Evolutionary conservation across 805 yeast species (phyloP).

Genomic region (Brettanomyces anomalus): DNA sequence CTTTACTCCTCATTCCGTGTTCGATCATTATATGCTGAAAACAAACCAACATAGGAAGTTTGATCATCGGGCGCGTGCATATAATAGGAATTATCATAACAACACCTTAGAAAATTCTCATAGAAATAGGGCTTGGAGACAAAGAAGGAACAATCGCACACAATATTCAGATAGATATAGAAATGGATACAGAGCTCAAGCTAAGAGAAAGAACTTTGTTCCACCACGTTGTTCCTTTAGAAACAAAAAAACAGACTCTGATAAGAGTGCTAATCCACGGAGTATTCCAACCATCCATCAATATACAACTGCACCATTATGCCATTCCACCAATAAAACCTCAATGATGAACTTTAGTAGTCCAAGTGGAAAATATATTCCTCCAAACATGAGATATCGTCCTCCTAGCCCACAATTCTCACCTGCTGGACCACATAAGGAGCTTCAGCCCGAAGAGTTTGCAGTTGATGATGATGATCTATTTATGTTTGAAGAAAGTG

Average conservation of each 20-base stretch:
- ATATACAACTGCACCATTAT: too few species aligned
- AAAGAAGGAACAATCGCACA: slow-evolving; percentile 1
- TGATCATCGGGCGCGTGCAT: slow-evolving; percentile 11
- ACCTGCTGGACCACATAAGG: background rate
- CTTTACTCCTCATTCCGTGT: slow-evolving; percentile 71
- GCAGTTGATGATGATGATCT: slow-evolving; percentile 21
- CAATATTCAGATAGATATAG: slow-evolving; percentile 1
- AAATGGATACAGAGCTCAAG: slow-evolving; percentile 11
- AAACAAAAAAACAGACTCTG: background rate
- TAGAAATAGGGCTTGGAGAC: slow-evolving; percentile 6
- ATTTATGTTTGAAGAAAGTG: slow-evolving; percentile 8
- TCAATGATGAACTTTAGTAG: slow-evolving; percentile 1
- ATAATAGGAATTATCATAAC: slow-evolving; percentile 16
- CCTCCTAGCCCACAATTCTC: background rate
- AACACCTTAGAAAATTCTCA: slow-evolving; percentile 4
- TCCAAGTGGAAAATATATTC: slow-evolving; percentile 48
- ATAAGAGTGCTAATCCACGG: too few species aligned
- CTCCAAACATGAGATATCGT: slow-evolving; percentile 52
- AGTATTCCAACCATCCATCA: too few species aligned
- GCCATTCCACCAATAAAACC: too few species aligned
- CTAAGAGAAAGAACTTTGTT: background rate
- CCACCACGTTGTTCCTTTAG: background rate
- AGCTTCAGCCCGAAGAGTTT: slow-evolving; percentile 10
- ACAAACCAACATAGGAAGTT: slow-evolving; percentile 28
- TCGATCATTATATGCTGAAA: slow-evolving; percentile 63